A percentile compares a stretch with the other conserved stretches of the same genome.
Conservation (phyloP, 257 asterid species). For the Rauvolfia tetraphylla region DNA sequence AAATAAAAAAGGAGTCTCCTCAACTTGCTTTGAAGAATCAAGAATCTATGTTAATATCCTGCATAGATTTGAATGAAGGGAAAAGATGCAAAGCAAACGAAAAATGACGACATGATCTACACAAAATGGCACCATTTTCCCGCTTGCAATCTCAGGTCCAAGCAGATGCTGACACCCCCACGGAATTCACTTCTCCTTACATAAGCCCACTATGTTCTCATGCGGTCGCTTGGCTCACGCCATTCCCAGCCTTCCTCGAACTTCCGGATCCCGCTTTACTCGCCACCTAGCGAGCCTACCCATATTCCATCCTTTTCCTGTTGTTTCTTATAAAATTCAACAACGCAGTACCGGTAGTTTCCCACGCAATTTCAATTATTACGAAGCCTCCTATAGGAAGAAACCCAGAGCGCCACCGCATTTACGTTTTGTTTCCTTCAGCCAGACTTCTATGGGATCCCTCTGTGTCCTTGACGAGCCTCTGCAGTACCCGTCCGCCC, state of each 20-base stretch:
- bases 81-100: no score
- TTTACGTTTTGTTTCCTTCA: constrained; percentile 13
- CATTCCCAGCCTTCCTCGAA: neutral
- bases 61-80: no score
- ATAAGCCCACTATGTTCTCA: constrained; percentile 23
- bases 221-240: constrained; percentile 6
- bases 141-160: neutral
- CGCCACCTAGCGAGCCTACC: neutral
- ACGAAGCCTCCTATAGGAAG: neutral
- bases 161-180: neutral
- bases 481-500: constrained; percentile 57
- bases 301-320: neutral
- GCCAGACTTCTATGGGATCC: constrained; percentile 56
- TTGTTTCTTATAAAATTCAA: neutral
- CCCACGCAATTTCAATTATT: neutral
- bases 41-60: no score
- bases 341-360: neutral
- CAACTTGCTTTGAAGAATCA: no score
- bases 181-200: no score
- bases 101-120: constrained; percentile 27
- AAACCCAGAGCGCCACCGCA: neutral
- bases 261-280: neutral
- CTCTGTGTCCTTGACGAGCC: constrained; percentile 32
- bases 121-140: constrained; percentile 29
- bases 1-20: no score